These are phyloP conservation scores for Neoboletus magnificus DNA, from an alignment of 768 basidiomycete species.

Conservation along the genomic window DNA sequence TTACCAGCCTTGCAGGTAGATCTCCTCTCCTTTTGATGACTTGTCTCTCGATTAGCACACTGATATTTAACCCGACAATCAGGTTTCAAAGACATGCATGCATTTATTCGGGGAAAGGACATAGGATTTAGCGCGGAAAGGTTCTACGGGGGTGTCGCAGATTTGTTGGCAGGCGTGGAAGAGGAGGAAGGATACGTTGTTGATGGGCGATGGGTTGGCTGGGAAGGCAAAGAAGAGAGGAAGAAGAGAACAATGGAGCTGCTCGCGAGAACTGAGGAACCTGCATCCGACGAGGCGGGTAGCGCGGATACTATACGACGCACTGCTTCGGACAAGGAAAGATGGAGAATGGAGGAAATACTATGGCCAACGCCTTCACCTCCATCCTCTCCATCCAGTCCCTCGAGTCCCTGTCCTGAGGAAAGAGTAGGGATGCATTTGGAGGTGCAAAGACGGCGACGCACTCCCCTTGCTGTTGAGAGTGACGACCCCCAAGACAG, in stretches of 20 bases:
- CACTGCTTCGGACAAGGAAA: slow-evolving; percentile 24
- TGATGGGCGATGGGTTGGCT: slow-evolving; percentile 23
- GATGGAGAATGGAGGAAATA: slow-evolving; percentile 25
- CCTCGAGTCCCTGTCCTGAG: background rate
- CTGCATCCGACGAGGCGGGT: background rate
- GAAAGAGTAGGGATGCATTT: background rate
- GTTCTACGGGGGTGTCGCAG: slow-evolving; percentile 83
- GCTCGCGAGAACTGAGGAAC: background rate
- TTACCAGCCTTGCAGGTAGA: slow-evolving; percentile 23
- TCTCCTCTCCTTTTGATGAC: background rate
- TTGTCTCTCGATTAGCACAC: background rate
- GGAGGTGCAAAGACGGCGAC: background rate
- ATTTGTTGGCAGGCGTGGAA: slow-evolving; percentile 73
- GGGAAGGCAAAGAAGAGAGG: slow-evolving; percentile 15
- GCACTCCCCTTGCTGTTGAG: background rate
- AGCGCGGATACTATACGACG: slow-evolving; percentile 4
- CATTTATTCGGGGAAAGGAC: slow-evolving; percentile 82
- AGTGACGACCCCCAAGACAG: background rate
- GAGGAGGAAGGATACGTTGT: slow-evolving; percentile 47
- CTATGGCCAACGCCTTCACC: slow-evolving; percentile 11
- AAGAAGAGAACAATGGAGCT: slow-evolving; percentile 2
- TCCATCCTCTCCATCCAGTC: background rate
- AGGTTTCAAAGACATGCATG: slow-evolving; percentile 77
- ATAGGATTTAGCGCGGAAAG: slow-evolving; percentile 90
- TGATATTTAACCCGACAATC: background rate